Conservation (phyloP, 768 basidiomycete species). For the Postia placenta region DNA sequence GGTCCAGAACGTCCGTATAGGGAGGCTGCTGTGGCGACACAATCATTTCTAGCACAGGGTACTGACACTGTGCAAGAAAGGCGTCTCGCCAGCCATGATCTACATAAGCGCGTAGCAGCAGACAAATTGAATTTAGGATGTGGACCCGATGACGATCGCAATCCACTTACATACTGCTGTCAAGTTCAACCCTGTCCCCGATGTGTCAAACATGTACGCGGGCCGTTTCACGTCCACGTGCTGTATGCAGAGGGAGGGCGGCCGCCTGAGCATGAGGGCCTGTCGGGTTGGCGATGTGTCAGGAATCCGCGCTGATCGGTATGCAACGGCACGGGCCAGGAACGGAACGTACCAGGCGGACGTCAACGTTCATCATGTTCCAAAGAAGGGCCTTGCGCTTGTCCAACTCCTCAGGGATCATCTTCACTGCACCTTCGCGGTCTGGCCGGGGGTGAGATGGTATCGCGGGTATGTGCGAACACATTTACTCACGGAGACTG, state of each 20-base stretch:
- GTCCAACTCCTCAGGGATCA: slow-evolving; percentile 69
- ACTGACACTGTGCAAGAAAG: slow-evolving; percentile 58
- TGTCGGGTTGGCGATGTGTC: slow-evolving; percentile 19
- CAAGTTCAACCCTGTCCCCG: background rate
- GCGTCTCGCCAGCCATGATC: slow-evolving; percentile 70
- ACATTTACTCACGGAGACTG: slow-evolving; percentile 47
- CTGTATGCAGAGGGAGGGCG: slow-evolving; percentile 57
- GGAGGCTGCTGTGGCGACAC: slow-evolving; percentile 45
- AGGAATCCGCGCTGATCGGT: background rate
- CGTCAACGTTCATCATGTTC: slow-evolving; percentile 68
- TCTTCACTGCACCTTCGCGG: slow-evolving; percentile 58
- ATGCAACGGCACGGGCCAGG: slow-evolving; percentile 1
- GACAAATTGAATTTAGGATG: too few relatives aligned
- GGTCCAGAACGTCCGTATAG: slow-evolving; percentile 44
- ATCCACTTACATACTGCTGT: slow-evolving; percentile 3
- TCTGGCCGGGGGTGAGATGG: slow-evolving; percentile 38
- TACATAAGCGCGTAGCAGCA: too few relatives aligned
- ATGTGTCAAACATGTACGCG: background rate
- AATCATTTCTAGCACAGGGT: slow-evolving; percentile 55
- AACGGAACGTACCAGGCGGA: slow-evolving; percentile 48
- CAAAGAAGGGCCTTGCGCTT: slow-evolving; percentile 65
- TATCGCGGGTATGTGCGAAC: background rate
- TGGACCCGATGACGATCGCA: background rate
- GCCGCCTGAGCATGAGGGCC: slow-evolving; percentile 67
- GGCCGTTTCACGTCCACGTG: slow-evolving; percentile 58